These are phyloP conservation scores for Galium porrigens DNA, from an alignment of 305 asterid species.

Conservation along the genomic window DNA sequence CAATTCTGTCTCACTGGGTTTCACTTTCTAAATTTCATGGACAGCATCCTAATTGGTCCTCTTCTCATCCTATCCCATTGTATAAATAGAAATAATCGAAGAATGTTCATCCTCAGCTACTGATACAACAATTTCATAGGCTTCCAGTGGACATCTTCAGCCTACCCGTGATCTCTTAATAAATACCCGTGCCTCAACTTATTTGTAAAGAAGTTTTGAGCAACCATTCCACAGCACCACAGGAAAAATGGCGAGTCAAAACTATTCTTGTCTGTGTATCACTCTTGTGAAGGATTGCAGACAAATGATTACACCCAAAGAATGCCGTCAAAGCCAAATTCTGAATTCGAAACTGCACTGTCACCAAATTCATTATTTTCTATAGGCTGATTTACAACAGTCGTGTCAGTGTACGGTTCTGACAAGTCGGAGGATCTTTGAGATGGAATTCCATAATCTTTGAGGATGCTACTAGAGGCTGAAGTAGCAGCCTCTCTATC, in stretches of 20 bases:
- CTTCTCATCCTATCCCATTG: neutral
- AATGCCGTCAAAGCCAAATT: slow-evolving; percentile 63
- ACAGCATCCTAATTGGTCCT: neutral
- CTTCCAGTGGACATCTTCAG: neutral
- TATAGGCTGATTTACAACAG: slow-evolving; percentile 18
- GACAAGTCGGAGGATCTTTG: slow-evolving; percentile 64
- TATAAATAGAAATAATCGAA: slow-evolving; percentile 1
- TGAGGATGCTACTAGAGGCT: slow-evolving; percentile 60
- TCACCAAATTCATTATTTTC: slow-evolving; percentile 47
- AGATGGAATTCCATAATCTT: slow-evolving; percentile 78
- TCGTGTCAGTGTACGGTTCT: slow-evolving; percentile 44
- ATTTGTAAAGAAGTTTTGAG: neutral
- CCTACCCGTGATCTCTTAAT: neutral
- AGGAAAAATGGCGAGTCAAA: neutral
- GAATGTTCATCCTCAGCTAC: slow-evolving; percentile 4
- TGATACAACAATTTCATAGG: neutral
- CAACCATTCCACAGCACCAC: neutral
- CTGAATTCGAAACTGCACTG: slow-evolving; percentile 48
- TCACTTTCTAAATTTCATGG: neutral
- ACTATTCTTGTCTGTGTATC: neutral
- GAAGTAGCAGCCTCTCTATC: slow-evolving; percentile 65
- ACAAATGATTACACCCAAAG: slow-evolving; percentile 34
- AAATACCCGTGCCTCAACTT: neutral
- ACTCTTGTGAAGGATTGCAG: neutral
- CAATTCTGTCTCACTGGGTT: neutral